A percentile compares a stretch with the other conserved stretches of the same genome.
phyloP scores from a whole-genome alignment of 2,329 filamentous ascomycete species.

The Thyridium curvatum region DNA sequence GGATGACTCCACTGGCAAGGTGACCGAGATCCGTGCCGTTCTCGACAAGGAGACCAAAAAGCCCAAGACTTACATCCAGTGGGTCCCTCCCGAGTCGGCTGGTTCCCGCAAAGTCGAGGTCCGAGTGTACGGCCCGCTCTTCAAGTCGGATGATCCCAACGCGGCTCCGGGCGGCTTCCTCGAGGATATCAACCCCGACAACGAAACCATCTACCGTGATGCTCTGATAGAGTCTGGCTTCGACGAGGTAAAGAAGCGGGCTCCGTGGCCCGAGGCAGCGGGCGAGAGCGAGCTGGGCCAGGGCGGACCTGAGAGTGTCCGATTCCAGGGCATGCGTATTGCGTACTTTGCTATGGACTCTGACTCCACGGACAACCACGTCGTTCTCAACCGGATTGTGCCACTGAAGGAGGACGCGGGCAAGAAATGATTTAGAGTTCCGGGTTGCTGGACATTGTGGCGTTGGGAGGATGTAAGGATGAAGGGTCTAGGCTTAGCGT shows the following conservation, averaged over 20 bases:
- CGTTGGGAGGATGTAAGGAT: no score
- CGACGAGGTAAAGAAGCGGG: conserved; percentile 64
- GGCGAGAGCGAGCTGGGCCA: conserved; percentile 60
- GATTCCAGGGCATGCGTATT: conserved; percentile 88
- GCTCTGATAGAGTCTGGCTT: conserved; percentile 82
- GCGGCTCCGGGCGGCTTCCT: conserved; percentile 74
- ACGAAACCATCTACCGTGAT: conserved; percentile 70
- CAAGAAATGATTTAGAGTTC: conserved; percentile 35
- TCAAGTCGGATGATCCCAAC: conserved; percentile 80
- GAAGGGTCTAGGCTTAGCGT: no score
- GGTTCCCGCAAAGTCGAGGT: conserved; percentile 65
- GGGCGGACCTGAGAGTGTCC: conserved; percentile 64
- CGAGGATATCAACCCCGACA: conserved; percentile 77
- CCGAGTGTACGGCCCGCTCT: conserved; percentile 74
- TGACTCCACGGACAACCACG: conserved; percentile 71
- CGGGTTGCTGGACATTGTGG: background rate
- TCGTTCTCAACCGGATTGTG: conserved; percentile 88
- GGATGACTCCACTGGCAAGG: conserved; percentile 44
- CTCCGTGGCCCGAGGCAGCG: conserved; percentile 76
- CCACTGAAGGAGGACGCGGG: conserved; percentile 82
- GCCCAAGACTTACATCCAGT: conserved; percentile 83
- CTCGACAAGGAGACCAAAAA: conserved; percentile 67
- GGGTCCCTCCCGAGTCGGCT: conserved; percentile 56
- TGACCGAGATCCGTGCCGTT: conserved; percentile 56
- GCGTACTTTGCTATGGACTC: conserved; percentile 80